A percentile compares a stretch with the other conserved stretches of the same genome.
Conservation (phyloP, 108 stramenopile species). For the Skeletonema tropicum region DNA sequence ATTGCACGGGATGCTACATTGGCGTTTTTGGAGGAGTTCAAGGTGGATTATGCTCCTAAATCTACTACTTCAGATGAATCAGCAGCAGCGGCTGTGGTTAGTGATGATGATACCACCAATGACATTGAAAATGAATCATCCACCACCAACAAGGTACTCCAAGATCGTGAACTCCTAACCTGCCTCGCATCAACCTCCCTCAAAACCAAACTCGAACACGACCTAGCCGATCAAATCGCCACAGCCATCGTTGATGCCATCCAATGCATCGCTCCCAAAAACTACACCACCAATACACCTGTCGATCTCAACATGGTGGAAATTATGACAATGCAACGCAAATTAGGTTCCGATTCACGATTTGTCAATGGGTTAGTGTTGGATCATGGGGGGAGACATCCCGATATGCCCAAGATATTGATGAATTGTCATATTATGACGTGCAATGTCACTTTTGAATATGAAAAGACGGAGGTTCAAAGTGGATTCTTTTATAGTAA, state of each 20-base stretch:
- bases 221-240: slow-evolving; percentile 78
- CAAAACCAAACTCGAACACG: slow-evolving; percentile 93
- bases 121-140: slow-evolving; percentile 42
- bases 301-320: slow-evolving; percentile 98
- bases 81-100: not conserved
- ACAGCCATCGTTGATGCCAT: slow-evolving; percentile 94
- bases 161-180: slow-evolving; percentile 89
- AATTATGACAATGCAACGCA: slow-evolving; percentile 96
- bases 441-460: slow-evolving; percentile 98
- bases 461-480: slow-evolving; percentile 99
- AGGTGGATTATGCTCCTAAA: slow-evolving; percentile 36
- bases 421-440: slow-evolving; percentile 97
- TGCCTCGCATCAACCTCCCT: slow-evolving; percentile 91
- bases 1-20: slow-evolving; percentile 88
- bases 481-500: slow-evolving; percentile 94
- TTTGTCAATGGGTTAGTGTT: slow-evolving; percentile 98
- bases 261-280: slow-evolving; percentile 70
- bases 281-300: slow-evolving; percentile 47
- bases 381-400: slow-evolving; percentile 99
- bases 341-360: slow-evolving; percentile 72
- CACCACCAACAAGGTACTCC: slow-evolving; percentile 35
- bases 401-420: slow-evolving; percentile 96
- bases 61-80: too few species aligned
- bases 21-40: slow-evolving; percentile 85
- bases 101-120: not conserved